These are phyloP conservation scores for Coniella lustricola DNA, from an alignment of 2,329 filamentous ascomycete species.

Conservation along the genomic window DNA sequence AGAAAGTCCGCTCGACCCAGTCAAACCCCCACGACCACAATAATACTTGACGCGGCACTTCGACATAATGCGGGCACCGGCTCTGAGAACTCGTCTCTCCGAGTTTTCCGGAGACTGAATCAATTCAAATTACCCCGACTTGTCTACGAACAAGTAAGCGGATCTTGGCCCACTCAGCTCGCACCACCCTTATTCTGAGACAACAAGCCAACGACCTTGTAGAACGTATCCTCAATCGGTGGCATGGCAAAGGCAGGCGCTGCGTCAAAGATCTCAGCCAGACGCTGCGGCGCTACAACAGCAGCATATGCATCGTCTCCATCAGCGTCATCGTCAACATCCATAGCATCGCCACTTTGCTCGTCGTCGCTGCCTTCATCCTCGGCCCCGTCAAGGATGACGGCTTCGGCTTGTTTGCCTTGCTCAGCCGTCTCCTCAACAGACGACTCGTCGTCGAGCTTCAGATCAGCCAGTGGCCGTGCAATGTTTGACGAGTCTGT, in stretches of 20 bases:
- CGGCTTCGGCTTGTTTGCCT: conserved; percentile 19
- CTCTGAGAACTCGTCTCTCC: too few species aligned
- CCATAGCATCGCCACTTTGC: conserved; percentile 24
- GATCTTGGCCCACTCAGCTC: background rate
- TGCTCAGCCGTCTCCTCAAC: conserved; percentile 6
- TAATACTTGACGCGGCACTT: background rate
- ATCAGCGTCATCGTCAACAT: conserved; percentile 25
- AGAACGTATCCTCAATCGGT: conserved; percentile 69
- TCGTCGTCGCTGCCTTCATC: conserved; percentile 21
- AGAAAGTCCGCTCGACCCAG: too few species aligned
- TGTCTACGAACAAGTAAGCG: background rate
- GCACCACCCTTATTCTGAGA: conserved; percentile 24
- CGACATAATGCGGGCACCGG: background rate
- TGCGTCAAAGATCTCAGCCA: conserved; percentile 64
- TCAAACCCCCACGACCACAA: too few species aligned
- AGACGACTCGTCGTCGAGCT: conserved; percentile 29
- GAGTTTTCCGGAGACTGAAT: background rate
- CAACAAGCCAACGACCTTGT: conserved; percentile 61
- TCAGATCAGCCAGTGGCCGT: conserved; percentile 48
- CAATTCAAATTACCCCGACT: too few species aligned
- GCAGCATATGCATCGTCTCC: conserved; percentile 40
- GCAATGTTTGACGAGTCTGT: conserved; percentile 47
- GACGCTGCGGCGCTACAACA: conserved; percentile 60
- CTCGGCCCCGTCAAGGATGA: conserved; percentile 26
- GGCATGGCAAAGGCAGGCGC: conserved; percentile 63